Percentiles rank a stretch among this genome's conserved stretches.
Conservation (phyloP, 2,329 filamentous ascomycete genomes). For the Diaporthe nobilis region DNA sequence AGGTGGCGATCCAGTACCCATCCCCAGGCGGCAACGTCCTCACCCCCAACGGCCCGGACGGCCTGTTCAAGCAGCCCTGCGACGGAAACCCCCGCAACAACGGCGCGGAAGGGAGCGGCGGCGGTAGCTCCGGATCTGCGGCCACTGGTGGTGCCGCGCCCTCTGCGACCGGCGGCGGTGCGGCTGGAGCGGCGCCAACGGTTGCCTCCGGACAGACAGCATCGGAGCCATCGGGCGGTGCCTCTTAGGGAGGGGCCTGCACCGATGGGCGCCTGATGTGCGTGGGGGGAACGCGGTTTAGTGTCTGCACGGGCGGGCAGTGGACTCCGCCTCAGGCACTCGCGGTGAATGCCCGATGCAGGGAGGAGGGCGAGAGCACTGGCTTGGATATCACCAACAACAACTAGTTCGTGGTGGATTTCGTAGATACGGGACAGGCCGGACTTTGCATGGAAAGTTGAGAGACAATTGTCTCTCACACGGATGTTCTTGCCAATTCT, state of each 20-base stretch:
- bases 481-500: too few species aligned
- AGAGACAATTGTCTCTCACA: neutral
- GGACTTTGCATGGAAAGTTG: too few species aligned
- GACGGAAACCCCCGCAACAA: conserved; percentile 49
- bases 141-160: neutral
- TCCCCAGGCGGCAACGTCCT: conserved; percentile 71
- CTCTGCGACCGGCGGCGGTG: neutral
- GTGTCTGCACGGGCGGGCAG: conserved; percentile 35
- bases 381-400: conserved; percentile 25
- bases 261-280: conserved; percentile 38
- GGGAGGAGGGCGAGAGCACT: conserved; percentile 25
- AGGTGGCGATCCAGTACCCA: conserved; percentile 68
- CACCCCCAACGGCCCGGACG: conserved; percentile 51
- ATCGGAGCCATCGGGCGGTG: neutral
- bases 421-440: neutral
- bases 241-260: conserved; percentile 15
- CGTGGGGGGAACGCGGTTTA: conserved; percentile 34
- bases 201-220: neutral
- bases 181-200: neutral
- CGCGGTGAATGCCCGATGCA: conserved; percentile 27
- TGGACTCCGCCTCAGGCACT: conserved; percentile 37
- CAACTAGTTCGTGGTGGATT: neutral
- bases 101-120: neutral
- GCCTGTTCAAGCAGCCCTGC: conserved; percentile 50
- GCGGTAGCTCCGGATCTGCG: neutral